phyloP scores from a whole-genome alignment of 164 flowering plant species.

The Aristolochia fimbriata region DNA sequence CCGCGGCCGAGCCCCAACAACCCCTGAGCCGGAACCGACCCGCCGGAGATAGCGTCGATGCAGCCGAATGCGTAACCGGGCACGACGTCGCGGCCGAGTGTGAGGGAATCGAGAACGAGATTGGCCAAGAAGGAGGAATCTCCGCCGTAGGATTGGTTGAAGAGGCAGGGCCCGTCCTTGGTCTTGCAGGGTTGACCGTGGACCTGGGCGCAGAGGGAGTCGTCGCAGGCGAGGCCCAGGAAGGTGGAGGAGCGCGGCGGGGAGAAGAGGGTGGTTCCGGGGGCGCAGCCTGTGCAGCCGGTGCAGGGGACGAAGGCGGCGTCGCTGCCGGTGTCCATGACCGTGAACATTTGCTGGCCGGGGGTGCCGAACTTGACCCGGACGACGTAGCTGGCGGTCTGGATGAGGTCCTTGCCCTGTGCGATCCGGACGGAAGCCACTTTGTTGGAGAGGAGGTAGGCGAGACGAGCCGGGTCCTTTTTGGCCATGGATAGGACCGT shows the following conservation, averaged over 20 bases:
- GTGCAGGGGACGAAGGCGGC: constrained; percentile 68
- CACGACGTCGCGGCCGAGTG: constrained; percentile 30
- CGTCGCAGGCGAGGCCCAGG: constrained; percentile 41
- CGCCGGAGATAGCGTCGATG: constrained; percentile 43
- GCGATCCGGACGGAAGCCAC: constrained; percentile 54
- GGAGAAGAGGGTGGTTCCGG: constrained; percentile 29
- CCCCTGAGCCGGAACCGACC: constrained; percentile 74
- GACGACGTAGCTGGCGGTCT: constrained; percentile 62
- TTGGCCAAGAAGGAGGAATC: constrained; percentile 64
- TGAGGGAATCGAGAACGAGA: constrained; percentile 47
- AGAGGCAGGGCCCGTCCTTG: constrained; percentile 36
- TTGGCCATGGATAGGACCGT: constrained; percentile 69
- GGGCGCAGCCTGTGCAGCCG: constrained; percentile 60
- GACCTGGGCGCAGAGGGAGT: constrained; percentile 51
- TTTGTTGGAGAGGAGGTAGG: constrained; percentile 42
- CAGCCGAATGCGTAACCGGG: constrained; percentile 70
- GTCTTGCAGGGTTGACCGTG: constrained; percentile 53
- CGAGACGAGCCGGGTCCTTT: constrained; percentile 49
- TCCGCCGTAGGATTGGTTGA: constrained; percentile 77
- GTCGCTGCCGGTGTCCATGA: constrained; percentile 76
- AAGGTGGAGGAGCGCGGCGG: constrained; percentile 47
- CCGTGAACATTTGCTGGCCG: constrained; percentile 80
- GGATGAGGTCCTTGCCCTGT: constrained; percentile 53
- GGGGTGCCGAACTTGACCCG: constrained; percentile 76
- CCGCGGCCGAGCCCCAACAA: constrained; percentile 89